These are phyloP conservation scores for Phlebopus sp. DNA, from an alignment of 1,284 basidiomycete genomes.

Conservation along the genomic window DNA sequence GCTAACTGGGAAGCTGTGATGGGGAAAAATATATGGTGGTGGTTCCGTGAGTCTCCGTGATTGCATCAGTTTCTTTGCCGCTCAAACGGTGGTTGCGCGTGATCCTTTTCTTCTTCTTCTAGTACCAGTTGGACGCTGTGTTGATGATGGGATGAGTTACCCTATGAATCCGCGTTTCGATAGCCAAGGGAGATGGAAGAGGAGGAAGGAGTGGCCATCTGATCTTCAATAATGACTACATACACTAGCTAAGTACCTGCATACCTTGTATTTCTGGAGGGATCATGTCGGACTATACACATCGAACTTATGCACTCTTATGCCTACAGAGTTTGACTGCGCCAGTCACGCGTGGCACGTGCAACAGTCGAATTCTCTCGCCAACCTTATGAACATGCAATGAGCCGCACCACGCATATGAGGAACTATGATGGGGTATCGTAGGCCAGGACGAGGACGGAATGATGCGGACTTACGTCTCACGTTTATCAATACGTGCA, in stretches of 20 bases:
- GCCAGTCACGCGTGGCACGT: no score
- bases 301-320: neutral
- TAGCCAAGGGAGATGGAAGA: slow-evolving; percentile 60
- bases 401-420: neutral
- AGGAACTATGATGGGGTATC: no score
- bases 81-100: neutral
- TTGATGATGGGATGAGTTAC: slow-evolving; percentile 63
- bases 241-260: no score
- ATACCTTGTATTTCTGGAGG: slow-evolving; percentile 1
- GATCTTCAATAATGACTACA: slow-evolving; percentile 46
- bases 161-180: slow-evolving; percentile 75
- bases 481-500: neutral
- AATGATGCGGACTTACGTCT: no score
- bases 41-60: slow-evolving; percentile 61
- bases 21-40: slow-evolving; percentile 60
- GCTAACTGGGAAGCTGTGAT: slow-evolving; percentile 76
- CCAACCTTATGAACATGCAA: neutral
- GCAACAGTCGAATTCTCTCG: neutral
- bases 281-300: no score
- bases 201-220: slow-evolving; percentile 68
- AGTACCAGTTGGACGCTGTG: slow-evolving; percentile 68
- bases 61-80: slow-evolving; percentile 4
- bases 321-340: no score
- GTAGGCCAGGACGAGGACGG: no score
- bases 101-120: slow-evolving; percentile 6